Base-by-base conservation (phyloP, 176 grass and related monocot species). In the Aegilops umbellulata region DNA sequence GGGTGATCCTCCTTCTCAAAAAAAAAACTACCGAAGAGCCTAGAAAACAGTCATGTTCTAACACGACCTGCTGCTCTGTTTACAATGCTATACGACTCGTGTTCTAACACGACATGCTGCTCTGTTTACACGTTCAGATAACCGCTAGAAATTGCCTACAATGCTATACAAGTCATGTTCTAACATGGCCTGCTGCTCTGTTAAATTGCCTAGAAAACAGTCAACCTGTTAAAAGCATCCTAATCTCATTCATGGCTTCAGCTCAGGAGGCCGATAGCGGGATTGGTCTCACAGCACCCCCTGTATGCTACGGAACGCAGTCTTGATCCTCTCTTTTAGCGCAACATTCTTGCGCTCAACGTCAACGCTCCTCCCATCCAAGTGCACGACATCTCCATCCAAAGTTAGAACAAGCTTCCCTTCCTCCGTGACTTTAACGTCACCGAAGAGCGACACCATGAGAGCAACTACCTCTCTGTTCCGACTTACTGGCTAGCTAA, bases 401-500 rank as follows among this genome's bases (percentile, higher is more conserved):
- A 98, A 84, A 14, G 91, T 72, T 75, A 98, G 85, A 16, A 95
- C 82, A 64, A 94, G 65, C 38, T 75, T 95, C 25, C 96, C 90
- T 86, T 98, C 96, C 79, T 94, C 96, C 63, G 25, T 84, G 30
- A 89, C 86, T 87, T 94, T 98, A 25, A 91, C 90, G 79, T 94
- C 93, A 26, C 93, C 93, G 70, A 98, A 98, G 53, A 98, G 75
- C 5, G 88, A 98, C 1, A 82, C 90, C 90, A 98, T 90, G 13
- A 98, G 85, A 80, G 93, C 35, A 78, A 39, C 38, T 39, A 39
- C 38, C 38, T 39, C 38, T 39, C 38, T 39, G 38, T 39, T 39
- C 38, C 2, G 38, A 39, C 38, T 41, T 41, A 41, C 38, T 41
- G 38, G 38, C 38, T 41, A 41, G 38, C 38, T 41, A 10, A 41